Percentiles rank a stretch among this genome's conserved stretches.
Conservation (phyloP, 345 rosid species). For the Alliaria petiolata region DNA sequence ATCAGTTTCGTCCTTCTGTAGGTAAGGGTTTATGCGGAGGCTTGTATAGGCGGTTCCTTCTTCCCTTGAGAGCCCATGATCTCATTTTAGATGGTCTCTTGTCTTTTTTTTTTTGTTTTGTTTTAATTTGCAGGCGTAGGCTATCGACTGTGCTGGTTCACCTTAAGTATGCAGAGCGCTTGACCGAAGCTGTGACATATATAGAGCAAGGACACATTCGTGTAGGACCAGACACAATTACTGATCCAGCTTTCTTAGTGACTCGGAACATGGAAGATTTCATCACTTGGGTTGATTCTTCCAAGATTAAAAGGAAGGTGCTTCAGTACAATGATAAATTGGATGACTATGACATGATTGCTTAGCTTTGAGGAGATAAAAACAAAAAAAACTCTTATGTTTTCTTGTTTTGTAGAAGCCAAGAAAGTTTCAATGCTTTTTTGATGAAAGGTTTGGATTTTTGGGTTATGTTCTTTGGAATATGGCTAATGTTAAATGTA, state of each 20-base stretch:
- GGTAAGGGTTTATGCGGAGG: conserved; percentile 37
- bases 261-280: conserved; percentile 94
- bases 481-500: neutral
- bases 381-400: neutral
- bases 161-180: conserved; percentile 78
- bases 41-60: neutral
- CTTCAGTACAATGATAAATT: conserved; percentile 76
- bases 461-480: neutral
- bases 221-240: conserved; percentile 85
- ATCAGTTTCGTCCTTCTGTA: conserved; percentile 76
- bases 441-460: neutral
- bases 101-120: neutral
- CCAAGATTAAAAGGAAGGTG: conserved; percentile 86
- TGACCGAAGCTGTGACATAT: conserved; percentile 85
- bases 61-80: neutral
- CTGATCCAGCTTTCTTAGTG: conserved; percentile 86
- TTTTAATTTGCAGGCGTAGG: conserved; percentile 71
- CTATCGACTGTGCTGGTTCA: conserved; percentile 62
- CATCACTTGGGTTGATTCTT: conserved; percentile 91
- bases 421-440: neutral
- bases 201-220: conserved; percentile 95
- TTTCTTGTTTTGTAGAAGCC: neutral
- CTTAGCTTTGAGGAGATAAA: conserved; percentile 21
- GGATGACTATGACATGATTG: conserved; percentile 85
- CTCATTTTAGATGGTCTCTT: neutral